Evolutionary conservation across 306 rosid genomes (phyloP).

Genomic region (Oxytropis ochrocephala): DNA sequence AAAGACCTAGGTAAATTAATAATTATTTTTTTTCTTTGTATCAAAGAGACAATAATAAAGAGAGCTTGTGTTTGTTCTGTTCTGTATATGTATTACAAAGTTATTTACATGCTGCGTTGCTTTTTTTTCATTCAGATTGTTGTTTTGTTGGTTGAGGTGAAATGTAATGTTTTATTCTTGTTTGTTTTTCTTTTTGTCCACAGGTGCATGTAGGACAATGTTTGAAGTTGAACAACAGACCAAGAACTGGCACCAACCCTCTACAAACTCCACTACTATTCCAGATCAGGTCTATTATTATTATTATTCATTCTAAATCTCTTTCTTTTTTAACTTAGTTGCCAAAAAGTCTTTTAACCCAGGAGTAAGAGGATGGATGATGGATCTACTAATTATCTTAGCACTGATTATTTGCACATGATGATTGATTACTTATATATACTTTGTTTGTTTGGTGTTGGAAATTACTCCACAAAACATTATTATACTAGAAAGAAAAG

Average conservation of each 20-base stretch:
- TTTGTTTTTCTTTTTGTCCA: constrained; percentile 59
- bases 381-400: too few species aligned
- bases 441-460: background rate
- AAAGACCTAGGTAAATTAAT: constrained; percentile 39
- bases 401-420: background rate
- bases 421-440: background rate
- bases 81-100: background rate
- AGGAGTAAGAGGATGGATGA: too few species aligned
- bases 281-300: too few species aligned
- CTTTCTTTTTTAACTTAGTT: too few species aligned
- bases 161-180: constrained; percentile 52
- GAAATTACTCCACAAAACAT: background rate
- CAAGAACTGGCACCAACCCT: constrained; percentile 62
- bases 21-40: background rate
- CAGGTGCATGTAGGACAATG: constrained; percentile 59
- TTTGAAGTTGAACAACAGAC: constrained; percentile 66
- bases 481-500: too few species aligned
- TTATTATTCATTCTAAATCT: too few species aligned
- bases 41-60: constrained; percentile 6
- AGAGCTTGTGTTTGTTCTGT: background rate
- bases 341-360: too few species aligned
- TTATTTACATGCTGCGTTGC: background rate
- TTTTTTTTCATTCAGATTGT: constrained; percentile 36
- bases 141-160: background rate
- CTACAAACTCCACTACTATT: constrained; percentile 47